Conservation (phyloP, 106 monocot species). For the Allium cepa region DNA sequence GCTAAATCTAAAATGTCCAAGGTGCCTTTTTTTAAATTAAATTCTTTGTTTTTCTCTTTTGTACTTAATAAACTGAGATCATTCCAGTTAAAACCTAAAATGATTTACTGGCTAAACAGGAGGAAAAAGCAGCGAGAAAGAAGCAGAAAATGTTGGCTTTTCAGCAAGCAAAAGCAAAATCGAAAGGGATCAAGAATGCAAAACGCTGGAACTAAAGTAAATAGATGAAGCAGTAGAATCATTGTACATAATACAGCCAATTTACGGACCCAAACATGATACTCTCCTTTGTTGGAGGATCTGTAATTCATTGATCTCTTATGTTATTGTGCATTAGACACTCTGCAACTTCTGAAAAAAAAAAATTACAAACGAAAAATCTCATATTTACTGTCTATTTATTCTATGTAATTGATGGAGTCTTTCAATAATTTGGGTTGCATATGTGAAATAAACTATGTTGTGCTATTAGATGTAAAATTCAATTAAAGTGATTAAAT, state of each 20-base stretch:
- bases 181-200: slow-evolving; percentile 79
- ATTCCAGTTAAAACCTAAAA: neutral
- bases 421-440: too few relatives aligned
- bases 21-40: slow-evolving; percentile 21
- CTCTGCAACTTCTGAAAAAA: too few relatives aligned
- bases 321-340: too few relatives aligned
- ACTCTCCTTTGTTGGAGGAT: neutral
- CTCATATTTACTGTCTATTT: too few relatives aligned
- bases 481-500: too few relatives aligned
- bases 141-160: slow-evolving; percentile 87
- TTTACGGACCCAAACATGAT: neutral
- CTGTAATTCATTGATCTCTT: neutral
- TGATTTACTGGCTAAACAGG: slow-evolving; percentile 25
- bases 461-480: too few relatives aligned
- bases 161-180: slow-evolving; percentile 87
- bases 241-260: slow-evolving; percentile 17
- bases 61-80: neutral
- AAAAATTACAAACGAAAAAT: too few relatives aligned
- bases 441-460: too few relatives aligned
- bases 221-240: too few relatives aligned
- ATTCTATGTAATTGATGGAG: too few relatives aligned
- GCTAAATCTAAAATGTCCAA: slow-evolving; percentile 99
- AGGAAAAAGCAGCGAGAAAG: slow-evolving; percentile 83
- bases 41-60: neutral
- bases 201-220: slow-evolving; percentile 77